phyloP scores from a whole-genome alignment of 202 grass and related monocot species.

The Zizania palustris region DNA sequence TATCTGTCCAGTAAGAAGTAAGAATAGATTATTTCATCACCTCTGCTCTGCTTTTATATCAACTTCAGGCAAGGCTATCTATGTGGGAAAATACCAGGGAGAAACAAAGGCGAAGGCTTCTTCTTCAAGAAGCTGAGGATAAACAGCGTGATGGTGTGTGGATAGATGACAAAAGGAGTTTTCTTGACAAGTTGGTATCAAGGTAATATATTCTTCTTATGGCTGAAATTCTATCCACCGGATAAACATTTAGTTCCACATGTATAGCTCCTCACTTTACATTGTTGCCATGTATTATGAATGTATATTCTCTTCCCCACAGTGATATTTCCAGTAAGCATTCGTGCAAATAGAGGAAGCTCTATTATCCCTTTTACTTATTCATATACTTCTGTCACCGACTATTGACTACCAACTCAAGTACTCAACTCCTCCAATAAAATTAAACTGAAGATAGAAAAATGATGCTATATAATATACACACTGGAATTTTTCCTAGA shows the following conservation, averaged over 20 bases:
- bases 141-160: constrained; percentile 85
- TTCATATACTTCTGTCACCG: neutral
- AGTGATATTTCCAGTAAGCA: neutral
- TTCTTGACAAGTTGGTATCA: constrained; percentile 68
- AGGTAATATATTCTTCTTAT: constrained; percentile 46
- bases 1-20: neutral
- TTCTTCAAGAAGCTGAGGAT: constrained; percentile 73
- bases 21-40: neutral
- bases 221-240: neutral
- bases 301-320: neutral
- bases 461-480: neutral
- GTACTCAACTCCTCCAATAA: constrained; percentile 6
- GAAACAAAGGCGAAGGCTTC: constrained; percentile 68
- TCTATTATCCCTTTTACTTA: neutral
- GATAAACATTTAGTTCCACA: neutral
- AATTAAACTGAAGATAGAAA: neutral
- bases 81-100: constrained; percentile 78
- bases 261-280: neutral
- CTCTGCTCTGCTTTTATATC: constrained; percentile 5
- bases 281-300: neutral
- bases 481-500: neutral
- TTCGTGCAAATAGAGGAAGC: neutral
- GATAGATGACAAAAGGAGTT: constrained; percentile 73
- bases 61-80: constrained; percentile 63
- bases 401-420: neutral